These are phyloP conservation scores for Yarrowia divulgata DNA, from an alignment of 805 yeast genomes.

Conservation along the genomic window DNA sequence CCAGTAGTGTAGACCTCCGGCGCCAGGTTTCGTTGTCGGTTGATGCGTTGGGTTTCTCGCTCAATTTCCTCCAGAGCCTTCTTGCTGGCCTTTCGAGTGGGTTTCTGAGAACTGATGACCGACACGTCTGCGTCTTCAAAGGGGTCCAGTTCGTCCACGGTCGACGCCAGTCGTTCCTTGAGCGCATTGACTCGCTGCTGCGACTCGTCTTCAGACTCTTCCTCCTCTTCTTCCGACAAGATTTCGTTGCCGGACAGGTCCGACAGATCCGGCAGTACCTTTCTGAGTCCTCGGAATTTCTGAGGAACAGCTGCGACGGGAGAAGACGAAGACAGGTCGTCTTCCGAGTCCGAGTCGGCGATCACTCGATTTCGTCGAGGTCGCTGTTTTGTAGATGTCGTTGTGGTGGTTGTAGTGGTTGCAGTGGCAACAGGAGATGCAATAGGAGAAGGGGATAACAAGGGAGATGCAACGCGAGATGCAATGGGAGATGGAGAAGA, in stretches of 20 bases:
- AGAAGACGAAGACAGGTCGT: background rate
- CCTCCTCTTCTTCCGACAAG: background rate
- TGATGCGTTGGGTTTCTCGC: conserved; percentile 43
- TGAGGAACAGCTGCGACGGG: background rate
- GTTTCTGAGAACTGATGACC: conserved; percentile 6
- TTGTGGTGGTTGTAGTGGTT: background rate
- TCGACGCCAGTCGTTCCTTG: conserved; percentile 14
- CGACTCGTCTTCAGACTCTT: conserved; percentile 14
- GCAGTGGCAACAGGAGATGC: background rate
- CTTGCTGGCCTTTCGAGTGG: conserved; percentile 40
- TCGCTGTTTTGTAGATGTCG: background rate
- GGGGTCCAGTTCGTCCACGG: conserved; percentile 17
- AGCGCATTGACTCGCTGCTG: conserved; percentile 8
- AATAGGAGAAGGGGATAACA: background rate
- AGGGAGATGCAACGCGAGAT: background rate
- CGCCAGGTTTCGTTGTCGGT: conserved; percentile 44
- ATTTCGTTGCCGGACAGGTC: background rate
- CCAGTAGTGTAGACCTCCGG: conserved; percentile 43
- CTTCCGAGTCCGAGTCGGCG: conserved; percentile 33
- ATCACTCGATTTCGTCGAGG: conserved; percentile 15
- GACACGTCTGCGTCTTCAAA: conserved; percentile 28
- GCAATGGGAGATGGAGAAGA: background rate
- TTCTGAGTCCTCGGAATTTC: background rate
- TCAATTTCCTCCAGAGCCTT: conserved; percentile 44
- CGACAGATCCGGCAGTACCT: background rate